A percentile compares a stretch with the other conserved stretches of the same genome.
These are phyloP conservation scores for Irpex lacteus DNA, from an alignment of 1,284 basidiomycete species.

Conservation along the genomic window DNA sequence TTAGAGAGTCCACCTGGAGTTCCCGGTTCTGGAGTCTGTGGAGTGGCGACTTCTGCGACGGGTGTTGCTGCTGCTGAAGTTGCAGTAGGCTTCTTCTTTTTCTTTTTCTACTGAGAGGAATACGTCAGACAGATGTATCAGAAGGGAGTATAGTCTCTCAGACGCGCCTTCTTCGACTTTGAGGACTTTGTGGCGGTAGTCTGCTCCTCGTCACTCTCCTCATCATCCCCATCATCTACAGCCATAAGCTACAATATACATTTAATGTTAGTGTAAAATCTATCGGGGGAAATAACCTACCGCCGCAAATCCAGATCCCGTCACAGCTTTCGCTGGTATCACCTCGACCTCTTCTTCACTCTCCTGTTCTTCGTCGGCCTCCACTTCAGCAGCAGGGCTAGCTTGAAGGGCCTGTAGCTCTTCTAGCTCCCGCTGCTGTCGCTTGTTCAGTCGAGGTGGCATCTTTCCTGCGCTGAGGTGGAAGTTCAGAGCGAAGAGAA, in stretches of 20 bases:
- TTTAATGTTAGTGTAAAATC: not conserved
- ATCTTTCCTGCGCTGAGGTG: conserved; percentile 30
- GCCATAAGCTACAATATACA: conserved; percentile 18
- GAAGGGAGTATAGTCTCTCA: conserved; percentile 4
- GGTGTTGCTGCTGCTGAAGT: conserved; percentile 13
- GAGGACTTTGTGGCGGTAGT: conserved; percentile 16
- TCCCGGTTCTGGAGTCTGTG: conserved; percentile 21
- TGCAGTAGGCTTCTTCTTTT: conserved; percentile 45
- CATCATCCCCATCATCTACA: conserved; percentile 22
- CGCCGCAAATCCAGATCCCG: conserved; percentile 49
- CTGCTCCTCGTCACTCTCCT: conserved; percentile 34
- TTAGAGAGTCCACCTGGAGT: conserved; percentile 26
- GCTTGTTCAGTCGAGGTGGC: conserved; percentile 77
- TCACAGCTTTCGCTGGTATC: conserved; percentile 23
- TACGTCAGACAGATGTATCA: not conserved
- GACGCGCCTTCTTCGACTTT: conserved; percentile 47
- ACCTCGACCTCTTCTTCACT: conserved; percentile 28
- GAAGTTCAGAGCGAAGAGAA: not conserved
- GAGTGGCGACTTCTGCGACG: conserved; percentile 35
- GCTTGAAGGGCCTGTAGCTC: conserved; percentile 60
- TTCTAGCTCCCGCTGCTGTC: conserved; percentile 82
- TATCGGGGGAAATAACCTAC: conserved; percentile 34
- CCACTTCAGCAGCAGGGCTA: conserved; percentile 15
- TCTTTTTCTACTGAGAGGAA: conserved; percentile 41
- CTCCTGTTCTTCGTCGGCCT: conserved; percentile 27